A percentile compares a stretch with the other conserved stretches of the same genome.
These are phyloP conservation scores for Acacia confusa DNA, from an alignment of 306 rosid genomes.

Conservation along the genomic window DNA sequence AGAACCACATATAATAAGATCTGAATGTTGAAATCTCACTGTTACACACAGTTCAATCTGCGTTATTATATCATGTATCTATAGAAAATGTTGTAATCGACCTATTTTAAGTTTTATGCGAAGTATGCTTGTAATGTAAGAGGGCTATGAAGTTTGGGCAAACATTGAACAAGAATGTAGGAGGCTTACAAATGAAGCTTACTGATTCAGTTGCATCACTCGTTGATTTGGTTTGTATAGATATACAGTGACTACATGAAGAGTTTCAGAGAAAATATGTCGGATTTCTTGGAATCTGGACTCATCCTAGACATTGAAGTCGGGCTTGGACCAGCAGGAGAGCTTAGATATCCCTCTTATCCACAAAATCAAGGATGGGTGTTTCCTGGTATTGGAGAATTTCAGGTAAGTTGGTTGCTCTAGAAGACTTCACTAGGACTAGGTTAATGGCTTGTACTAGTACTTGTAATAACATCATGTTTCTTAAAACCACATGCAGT, in stretches of 20 bases:
- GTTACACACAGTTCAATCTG: background rate
- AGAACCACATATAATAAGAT: background rate
- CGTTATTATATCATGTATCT: background rate
- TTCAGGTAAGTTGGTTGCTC: constrained; percentile 60
- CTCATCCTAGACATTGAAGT: constrained; percentile 75
- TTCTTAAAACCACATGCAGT: constrained; percentile 48
- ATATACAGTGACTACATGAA: constrained; percentile 76
- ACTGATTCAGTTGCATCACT: background rate
- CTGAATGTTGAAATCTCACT: background rate
- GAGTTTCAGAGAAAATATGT: constrained; percentile 80
- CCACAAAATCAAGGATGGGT: constrained; percentile 80
- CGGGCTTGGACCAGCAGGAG: constrained; percentile 88
- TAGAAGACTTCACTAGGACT: background rate
- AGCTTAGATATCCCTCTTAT: constrained; percentile 88
- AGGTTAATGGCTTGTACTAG: background rate
- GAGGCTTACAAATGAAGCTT: background rate
- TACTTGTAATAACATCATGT: background rate
- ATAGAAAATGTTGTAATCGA: background rate
- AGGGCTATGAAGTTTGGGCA: background rate
- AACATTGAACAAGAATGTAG: background rate
- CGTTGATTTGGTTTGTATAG: constrained; percentile 33
- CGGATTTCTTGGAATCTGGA: constrained; percentile 56
- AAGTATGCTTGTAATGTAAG: background rate
- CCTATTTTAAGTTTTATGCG: background rate
- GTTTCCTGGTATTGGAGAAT: constrained; percentile 91